Base-by-base conservation (phyloP, 176 grass and related monocot genomes). In the Lolium rigidum region DNA sequence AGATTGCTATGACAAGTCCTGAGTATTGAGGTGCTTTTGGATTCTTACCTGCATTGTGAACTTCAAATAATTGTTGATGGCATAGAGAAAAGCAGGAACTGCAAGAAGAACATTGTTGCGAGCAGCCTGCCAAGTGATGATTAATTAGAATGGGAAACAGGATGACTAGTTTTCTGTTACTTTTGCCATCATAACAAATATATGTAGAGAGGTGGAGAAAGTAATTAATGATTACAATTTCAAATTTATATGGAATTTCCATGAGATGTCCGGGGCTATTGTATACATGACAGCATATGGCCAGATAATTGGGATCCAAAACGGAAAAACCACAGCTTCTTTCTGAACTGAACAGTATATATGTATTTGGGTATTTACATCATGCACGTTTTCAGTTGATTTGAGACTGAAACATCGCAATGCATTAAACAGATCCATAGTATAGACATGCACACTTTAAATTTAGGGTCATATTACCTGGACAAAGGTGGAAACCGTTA, bases 11-110 rank as follows among this genome's bases (percentile, higher is more conserved):
- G 43, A 37, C 64, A 80, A 75, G 22, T 84, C 39, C 55, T 64
- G 44, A 76, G 15, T 60, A 58, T 17, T 69, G 14, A 49, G 73
- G 41, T 81, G 66, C 17, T 76, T 54, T 80, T 46, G 5, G n/a
- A 80, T 62, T 63, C 1, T 84, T 92, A 98, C 95, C 95, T 98
- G 95, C 95, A 98, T 98, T 92, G 92, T 94, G 80, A 98, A 98
- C 84, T 98, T 98, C 86, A 98, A 89, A 82, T 95, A 98, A 76
- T 95, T 98, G 84, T 94, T 98, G 87, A 98, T 95, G 46, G 95
- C 95, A 93, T 98, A 98, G 7, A 98, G 91, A 90, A 98, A 82
- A 90, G 95, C 95, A 85, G 95, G 95, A 83, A 92, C 87, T 55
- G 95, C 91, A 90, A 98, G 93, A 86, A 98, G 93, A 83, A 79